Conservation (phyloP, 805 yeast species). For the Debaryomyces tyrocola region DNA sequence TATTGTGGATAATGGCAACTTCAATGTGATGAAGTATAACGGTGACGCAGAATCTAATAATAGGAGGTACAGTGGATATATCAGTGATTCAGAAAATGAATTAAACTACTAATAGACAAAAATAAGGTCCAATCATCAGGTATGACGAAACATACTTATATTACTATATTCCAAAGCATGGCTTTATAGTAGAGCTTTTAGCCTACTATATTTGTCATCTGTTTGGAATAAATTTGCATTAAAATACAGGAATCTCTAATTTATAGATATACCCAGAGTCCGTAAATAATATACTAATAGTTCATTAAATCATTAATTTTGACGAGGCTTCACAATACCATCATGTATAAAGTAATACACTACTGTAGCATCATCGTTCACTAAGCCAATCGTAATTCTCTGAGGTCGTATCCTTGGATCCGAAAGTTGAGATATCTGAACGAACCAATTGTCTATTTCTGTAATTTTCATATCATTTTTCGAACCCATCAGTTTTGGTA, state of each 20-base stretch:
- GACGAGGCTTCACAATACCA: conserved; percentile 65
- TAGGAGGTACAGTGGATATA: conserved; percentile 11
- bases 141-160: too few species aligned
- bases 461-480: conserved; percentile 32
- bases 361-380: conserved; percentile 66
- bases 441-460: conserved; percentile 43
- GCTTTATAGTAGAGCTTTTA: too few species aligned
- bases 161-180: too few species aligned
- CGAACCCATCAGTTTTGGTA: conserved; percentile 30
- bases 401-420: conserved; percentile 28
- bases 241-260: too few species aligned
- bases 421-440: conserved; percentile 15
- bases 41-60: not conserved
- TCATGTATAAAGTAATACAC: conserved; percentile 69
- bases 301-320: conserved; percentile 32
- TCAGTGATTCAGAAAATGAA: conserved; percentile 7
- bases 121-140: too few species aligned
- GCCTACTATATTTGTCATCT: too few species aligned
- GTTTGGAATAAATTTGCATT: too few species aligned
- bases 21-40: not conserved
- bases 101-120: not conserved
- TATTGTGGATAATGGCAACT: not conserved
- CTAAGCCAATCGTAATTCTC: conserved; percentile 53
- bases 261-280: too few species aligned
- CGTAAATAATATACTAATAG: not conserved